Conservation (phyloP, 805 yeast species). For the Vanderwaltozyma tropicalis region DNA sequence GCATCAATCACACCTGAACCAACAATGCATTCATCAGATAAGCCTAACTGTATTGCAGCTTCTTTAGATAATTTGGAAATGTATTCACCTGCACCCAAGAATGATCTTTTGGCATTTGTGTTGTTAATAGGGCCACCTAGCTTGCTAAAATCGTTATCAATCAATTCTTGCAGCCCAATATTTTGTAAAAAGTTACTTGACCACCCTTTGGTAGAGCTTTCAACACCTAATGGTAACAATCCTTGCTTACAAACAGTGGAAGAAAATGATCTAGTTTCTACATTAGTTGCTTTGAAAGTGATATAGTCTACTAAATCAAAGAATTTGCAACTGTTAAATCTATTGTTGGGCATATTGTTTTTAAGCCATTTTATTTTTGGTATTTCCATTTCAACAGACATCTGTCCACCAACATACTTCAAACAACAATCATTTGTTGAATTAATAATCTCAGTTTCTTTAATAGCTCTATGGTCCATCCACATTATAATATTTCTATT, state of each 20-base stretch:
- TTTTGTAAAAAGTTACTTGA: constrained; percentile 59
- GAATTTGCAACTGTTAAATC: constrained; percentile 57
- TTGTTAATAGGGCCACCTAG: constrained; percentile 76
- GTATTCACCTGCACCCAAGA: constrained; percentile 79
- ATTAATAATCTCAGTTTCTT: constrained; percentile 73
- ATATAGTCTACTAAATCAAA: constrained; percentile 88
- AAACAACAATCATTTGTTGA: constrained; percentile 68
- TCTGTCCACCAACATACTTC: constrained; percentile 90
- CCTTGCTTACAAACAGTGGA: constrained; percentile 96
- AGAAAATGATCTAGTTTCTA: constrained; percentile 79
- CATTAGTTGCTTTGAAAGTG: constrained; percentile 83
- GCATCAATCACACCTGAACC: constrained; percentile 97
- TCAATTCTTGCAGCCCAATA: constrained; percentile 68
- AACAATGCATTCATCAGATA: constrained; percentile 68
- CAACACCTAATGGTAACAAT: constrained; percentile 84
- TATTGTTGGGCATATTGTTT: constrained; percentile 57
- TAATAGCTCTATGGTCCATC: constrained; percentile 96
- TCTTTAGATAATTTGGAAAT: constrained; percentile 59
- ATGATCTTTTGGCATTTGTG: constrained; percentile 25
- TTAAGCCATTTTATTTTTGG: constrained; percentile 97
- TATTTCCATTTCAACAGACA: constrained; percentile 97
- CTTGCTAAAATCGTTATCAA: constrained; percentile 61
- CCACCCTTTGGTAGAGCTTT: constrained; percentile 83
- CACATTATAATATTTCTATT: constrained; percentile 82
- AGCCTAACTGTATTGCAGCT: constrained; percentile 77